Conservation (phyloP, 208 protist species). For the Lotmaria passim region DNA sequence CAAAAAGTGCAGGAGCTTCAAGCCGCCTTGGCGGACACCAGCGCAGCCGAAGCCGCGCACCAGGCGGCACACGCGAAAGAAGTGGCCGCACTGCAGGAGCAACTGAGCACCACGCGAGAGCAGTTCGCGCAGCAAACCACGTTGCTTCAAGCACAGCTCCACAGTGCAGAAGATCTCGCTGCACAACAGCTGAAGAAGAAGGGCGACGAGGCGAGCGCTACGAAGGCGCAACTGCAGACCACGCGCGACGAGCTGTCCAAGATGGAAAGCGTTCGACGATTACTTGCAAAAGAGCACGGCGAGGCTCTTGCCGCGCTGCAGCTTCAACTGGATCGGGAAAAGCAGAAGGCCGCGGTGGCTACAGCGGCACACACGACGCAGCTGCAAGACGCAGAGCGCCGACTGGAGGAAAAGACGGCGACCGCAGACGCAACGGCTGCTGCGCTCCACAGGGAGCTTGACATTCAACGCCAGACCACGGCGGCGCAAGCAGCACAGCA, state of each 20-base stretch:
- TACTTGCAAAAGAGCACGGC: constrained; percentile 1
- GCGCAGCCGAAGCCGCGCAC: not conserved
- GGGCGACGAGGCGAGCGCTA: not conserved
- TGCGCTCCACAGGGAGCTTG: constrained; percentile 8
- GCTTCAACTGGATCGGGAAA: not conserved
- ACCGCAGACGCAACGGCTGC: not conserved
- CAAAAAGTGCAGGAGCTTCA: not conserved
- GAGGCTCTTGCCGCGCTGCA: constrained; percentile 5
- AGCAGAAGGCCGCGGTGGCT: not conserved
- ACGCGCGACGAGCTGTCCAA: not conserved
- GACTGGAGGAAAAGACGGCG: constrained; percentile 1
- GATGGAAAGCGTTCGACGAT: not conserved
- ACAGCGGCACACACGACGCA: not conserved
- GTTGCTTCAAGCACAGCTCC: not conserved
- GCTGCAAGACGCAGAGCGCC: not conserved
- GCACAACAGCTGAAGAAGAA: not conserved
- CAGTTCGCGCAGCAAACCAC: not conserved
- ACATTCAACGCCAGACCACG: constrained; percentile 6
- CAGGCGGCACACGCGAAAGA: not conserved
- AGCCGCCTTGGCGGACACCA: not conserved
- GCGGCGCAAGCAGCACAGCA: not conserved
- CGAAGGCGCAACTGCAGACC: not conserved
- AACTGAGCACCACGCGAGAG: not conserved
- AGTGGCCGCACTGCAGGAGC: not conserved
- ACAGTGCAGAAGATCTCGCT: not conserved